phyloP scores from a whole-genome alignment of 2,329 filamentous ascomycete genomes.

The Arthroderma uncinatum region DNA sequence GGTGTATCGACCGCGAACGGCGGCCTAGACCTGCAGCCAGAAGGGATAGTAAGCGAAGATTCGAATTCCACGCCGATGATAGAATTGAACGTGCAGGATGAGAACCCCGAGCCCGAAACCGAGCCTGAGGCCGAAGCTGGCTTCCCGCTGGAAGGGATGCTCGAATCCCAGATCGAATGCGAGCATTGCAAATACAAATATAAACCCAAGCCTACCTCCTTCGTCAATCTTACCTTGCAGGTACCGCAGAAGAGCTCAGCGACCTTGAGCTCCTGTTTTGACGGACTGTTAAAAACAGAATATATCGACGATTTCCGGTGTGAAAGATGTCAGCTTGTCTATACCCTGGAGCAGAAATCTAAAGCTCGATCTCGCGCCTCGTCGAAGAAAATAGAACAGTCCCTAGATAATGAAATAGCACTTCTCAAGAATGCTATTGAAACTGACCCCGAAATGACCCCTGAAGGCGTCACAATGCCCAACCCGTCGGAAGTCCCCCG shows the following conservation, averaged over 20 bases:
- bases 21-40: not conserved
- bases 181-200: slow-evolving; percentile 82
- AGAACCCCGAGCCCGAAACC: slow-evolving; percentile 12
- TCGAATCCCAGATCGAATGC: slow-evolving; percentile 93
- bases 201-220: slow-evolving; percentile 68
- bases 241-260: slow-evolving; percentile 77
- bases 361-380: slow-evolving; percentile 47
- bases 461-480: slow-evolving; percentile 62
- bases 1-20: not conserved
- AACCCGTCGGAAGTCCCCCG: slow-evolving; percentile 64
- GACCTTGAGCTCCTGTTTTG: slow-evolving; percentile 76
- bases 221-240: slow-evolving; percentile 83
- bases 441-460: slow-evolving; percentile 68
- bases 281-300: slow-evolving; percentile 87
- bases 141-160: slow-evolving; percentile 83
- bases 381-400: slow-evolving; percentile 42
- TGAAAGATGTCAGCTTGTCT: slow-evolving; percentile 77
- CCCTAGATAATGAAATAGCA: slow-evolving; percentile 48
- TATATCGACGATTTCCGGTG: slow-evolving; percentile 96
- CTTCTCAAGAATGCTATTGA: slow-evolving; percentile 59
- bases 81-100: slow-evolving; percentile 19
- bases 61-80: not conserved
- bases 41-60: slow-evolving; percentile 23
- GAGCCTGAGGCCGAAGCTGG: slow-evolving; percentile 39
- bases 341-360: slow-evolving; percentile 57